These are phyloP conservation scores for Astrocystis sublimbata DNA, from an alignment of 495 filamentous ascomycete species.

Conservation along the genomic window DNA sequence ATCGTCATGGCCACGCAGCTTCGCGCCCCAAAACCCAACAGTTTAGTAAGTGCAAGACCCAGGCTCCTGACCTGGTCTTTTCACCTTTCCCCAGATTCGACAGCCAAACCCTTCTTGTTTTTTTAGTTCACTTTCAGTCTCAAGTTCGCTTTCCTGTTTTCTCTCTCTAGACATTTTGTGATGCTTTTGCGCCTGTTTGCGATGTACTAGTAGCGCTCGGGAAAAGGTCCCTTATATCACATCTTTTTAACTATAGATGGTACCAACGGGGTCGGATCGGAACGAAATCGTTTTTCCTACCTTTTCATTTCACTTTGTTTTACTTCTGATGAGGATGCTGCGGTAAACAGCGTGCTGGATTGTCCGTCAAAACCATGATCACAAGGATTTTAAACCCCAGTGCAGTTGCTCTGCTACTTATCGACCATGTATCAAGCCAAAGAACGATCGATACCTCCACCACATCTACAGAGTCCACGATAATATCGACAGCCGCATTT, in stretches of 20 bases:
- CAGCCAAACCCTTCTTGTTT: background rate
- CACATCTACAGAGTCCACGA: background rate
- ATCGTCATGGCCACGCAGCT: slow-evolving; percentile 5
- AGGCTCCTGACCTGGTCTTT: background rate
- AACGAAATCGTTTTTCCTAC: background rate
- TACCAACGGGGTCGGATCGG: background rate
- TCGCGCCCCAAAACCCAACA: slow-evolving; percentile 9
- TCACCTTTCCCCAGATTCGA: background rate
- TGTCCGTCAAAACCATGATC: slow-evolving; percentile 11
- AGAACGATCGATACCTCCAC: background rate
- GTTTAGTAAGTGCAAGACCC: slow-evolving; percentile 7
- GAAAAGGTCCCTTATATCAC: background rate
- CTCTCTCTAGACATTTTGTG: background rate
- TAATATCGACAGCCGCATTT: slow-evolving; percentile 2
- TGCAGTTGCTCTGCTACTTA: slow-evolving; percentile 6
- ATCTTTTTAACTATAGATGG: background rate
- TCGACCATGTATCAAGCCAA: background rate
- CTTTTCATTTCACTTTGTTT: background rate
- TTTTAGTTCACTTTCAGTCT: background rate
- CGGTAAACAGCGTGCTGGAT: slow-evolving; percentile 7
- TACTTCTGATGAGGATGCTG: background rate
- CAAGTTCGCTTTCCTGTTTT: slow-evolving; percentile 1
- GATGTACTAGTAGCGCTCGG: background rate
- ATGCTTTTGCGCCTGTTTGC: background rate
- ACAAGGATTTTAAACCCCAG: background rate